These are phyloP conservation scores for Anthoceros angustus DNA, from an alignment of 225 moss, liverwort and hornwort species.

Conservation along the genomic window DNA sequence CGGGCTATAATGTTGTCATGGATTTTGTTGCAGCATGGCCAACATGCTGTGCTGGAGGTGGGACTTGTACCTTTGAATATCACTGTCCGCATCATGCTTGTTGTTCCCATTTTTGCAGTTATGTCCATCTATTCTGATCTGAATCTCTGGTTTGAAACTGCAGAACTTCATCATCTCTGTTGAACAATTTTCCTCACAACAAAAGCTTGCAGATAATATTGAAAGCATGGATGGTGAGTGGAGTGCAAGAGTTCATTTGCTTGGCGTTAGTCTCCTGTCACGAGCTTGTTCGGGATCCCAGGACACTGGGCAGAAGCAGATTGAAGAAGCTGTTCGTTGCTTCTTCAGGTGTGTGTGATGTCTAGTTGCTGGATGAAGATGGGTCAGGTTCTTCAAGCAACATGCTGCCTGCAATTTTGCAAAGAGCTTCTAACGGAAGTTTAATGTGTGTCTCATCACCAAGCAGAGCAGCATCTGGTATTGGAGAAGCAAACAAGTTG, in stretches of 20 bases:
- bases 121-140: too few relatives aligned
- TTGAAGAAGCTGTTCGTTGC: conserved; percentile 70
- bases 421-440: not conserved
- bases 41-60: conserved; percentile 82
- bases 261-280: conserved; percentile 82
- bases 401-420: conserved; percentile 5
- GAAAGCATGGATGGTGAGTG: conserved; percentile 67
- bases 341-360: conserved; percentile 46
- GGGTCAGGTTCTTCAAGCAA: too few relatives aligned
- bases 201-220: conserved; percentile 59
- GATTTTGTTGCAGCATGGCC: conserved; percentile 75
- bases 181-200: conserved; percentile 63
- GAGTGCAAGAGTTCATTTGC: conserved; percentile 81
- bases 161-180: conserved; percentile 51
- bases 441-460: conserved; percentile 5
- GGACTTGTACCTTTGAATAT: not conserved
- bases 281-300: conserved; percentile 58
- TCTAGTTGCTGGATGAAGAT: not conserved
- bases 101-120: not conserved
- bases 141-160: conserved; percentile 4
- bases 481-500: conserved; percentile 78
- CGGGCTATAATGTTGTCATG: conserved; percentile 78
- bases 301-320: conserved; percentile 37
- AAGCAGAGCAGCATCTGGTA: conserved; percentile 69
- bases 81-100: not conserved